These are phyloP conservation scores for Venturia aucupariae DNA, from an alignment of 2,329 filamentous ascomycete species.

Conservation along the genomic window DNA sequence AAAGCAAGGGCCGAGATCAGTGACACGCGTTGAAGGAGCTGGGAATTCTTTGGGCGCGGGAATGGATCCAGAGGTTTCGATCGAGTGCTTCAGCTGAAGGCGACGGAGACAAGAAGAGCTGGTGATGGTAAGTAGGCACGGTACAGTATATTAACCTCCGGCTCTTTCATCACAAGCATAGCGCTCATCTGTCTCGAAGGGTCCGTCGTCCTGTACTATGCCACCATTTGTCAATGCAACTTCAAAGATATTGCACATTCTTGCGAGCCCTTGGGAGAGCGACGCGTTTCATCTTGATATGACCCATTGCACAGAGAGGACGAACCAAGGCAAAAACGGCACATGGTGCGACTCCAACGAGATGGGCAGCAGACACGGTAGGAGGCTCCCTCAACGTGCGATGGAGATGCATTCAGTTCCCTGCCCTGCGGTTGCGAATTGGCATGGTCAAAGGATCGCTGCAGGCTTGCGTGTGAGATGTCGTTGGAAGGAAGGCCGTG, in stretches of 20 bases:
- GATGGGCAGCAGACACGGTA: neutral
- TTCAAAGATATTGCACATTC: conserved; percentile 10
- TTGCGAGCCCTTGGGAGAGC: conserved; percentile 3
- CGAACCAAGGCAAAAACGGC: neutral
- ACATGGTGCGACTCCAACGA: neutral
- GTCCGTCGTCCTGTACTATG: neutral
- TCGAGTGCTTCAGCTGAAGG: neutral
- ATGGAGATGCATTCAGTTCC: neutral
- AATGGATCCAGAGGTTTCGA: neutral
- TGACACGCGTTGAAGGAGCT: neutral
- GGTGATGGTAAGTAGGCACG: neutral
- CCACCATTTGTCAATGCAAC: conserved; percentile 7
- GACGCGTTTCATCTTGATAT: conserved; percentile 1
- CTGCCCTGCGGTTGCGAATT: neutral
- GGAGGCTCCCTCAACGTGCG: neutral
- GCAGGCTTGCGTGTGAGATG: neutral
- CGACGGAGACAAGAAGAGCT: neutral
- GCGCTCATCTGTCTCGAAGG: neutral
- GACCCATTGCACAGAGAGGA: neutral
- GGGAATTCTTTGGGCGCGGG: neutral
- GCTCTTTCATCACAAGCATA: neutral
- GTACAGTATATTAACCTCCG: neutral
- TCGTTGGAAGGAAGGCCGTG: neutral
- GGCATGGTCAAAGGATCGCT: neutral
- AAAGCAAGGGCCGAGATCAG: neutral